Evolutionary conservation across 2,329 filamentous ascomycete genomes (phyloP).

Genomic region (Paradendryphiella salina): DNA sequence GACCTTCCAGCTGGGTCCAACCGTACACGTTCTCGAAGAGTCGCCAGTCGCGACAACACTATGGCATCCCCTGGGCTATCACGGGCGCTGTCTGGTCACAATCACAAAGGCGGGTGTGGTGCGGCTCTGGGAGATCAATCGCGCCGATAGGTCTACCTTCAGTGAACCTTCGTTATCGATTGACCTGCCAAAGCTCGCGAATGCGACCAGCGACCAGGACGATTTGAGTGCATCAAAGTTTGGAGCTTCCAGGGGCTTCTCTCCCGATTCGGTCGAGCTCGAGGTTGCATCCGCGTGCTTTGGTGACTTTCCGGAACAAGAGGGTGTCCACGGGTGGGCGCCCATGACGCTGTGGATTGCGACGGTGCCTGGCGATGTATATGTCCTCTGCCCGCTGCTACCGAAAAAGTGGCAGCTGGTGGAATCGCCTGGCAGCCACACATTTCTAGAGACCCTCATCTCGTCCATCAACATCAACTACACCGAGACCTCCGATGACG

Average conservation of each 20-base stretch:
- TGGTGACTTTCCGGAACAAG: constrained; percentile 64
- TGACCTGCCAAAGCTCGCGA: constrained; percentile 85
- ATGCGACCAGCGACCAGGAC: constrained; percentile 78
- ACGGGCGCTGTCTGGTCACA: constrained; percentile 80
- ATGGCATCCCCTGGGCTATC: constrained; percentile 90
- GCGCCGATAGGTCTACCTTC: constrained; percentile 83
- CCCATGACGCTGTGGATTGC: constrained; percentile 96
- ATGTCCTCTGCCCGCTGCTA: constrained; percentile 87
- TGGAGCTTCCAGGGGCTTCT: constrained; percentile 78
- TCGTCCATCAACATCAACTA: constrained; percentile 76
- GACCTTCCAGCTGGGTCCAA: constrained; percentile 89
- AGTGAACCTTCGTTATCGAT: constrained; percentile 80
- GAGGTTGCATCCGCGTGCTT: constrained; percentile 90
- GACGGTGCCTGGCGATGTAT: constrained; percentile 92
- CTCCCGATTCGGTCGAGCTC: constrained; percentile 88
- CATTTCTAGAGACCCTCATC: constrained; percentile 78
- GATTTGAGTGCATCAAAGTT: constrained; percentile 78
- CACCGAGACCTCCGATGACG: constrained; percentile 33
- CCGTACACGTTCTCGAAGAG: constrained; percentile 85
- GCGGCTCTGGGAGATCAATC: constrained; percentile 85
- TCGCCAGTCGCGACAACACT: constrained; percentile 77
- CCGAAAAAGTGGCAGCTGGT: constrained; percentile 77
- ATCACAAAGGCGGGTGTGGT: constrained; percentile 87
- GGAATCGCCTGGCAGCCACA: constrained; percentile 53
- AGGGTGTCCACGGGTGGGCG: constrained; percentile 73